phyloP scores from a whole-genome alignment of 257 asterid species.

The Euphrasia confusa region DNA sequence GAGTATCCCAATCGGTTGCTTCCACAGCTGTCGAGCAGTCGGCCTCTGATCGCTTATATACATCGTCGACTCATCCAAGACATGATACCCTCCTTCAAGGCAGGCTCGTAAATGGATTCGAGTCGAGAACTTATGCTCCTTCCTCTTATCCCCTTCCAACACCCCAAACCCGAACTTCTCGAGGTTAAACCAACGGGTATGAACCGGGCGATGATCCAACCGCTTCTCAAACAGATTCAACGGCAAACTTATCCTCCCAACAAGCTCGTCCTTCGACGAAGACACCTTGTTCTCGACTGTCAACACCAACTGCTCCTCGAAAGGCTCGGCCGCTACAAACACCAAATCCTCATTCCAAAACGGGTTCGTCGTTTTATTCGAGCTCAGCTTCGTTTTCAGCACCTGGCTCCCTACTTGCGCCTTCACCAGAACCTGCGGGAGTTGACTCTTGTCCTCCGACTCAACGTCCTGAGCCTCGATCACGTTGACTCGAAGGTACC shows the following conservation, averaged over 20 bases:
- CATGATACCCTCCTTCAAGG: constrained; percentile 74
- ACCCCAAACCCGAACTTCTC: constrained; percentile 52
- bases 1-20: constrained; percentile 63
- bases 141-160: constrained; percentile 53
- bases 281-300: constrained; percentile 43
- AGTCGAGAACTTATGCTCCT: constrained; percentile 54
- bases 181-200: constrained; percentile 65
- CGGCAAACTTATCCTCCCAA: constrained; percentile 51
- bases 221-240: constrained; percentile 50
- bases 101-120: constrained; percentile 58
- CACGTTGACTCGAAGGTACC: constrained; percentile 70
- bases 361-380: constrained; percentile 46
- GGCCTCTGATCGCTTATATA: constrained; percentile 72
- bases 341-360: constrained; percentile 72
- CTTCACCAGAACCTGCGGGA: constrained; percentile 54
- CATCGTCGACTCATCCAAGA: constrained; percentile 66
- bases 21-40: constrained; percentile 67
- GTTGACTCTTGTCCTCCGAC: constrained; percentile 49
- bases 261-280: constrained; percentile 48
- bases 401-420: constrained; percentile 69
- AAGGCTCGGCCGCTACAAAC: constrained; percentile 77
- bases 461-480: constrained; percentile 74
- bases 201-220: constrained; percentile 56
- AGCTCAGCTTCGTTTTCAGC: constrained; percentile 47
- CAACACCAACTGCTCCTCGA: constrained; percentile 56